Base-by-base conservation (phyloP, 192 early-diverging fungal genomes). In the Umbelopsis sp. region DNA sequence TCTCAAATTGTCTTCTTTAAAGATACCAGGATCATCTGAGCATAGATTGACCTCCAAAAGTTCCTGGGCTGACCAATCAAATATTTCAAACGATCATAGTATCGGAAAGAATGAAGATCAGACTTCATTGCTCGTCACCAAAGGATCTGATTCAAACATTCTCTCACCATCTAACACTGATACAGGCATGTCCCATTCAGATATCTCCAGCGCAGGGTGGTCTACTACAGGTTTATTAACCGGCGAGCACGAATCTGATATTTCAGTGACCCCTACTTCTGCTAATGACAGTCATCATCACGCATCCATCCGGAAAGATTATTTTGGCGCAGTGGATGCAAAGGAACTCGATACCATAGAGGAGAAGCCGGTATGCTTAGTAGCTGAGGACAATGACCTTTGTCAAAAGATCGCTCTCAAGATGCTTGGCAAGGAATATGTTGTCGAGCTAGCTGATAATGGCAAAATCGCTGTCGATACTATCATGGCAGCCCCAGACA, bases 361-460 rank as follows among this genome's bases (percentile, higher is more conserved):
- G 31, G 56, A 62, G 17, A 62, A 62, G 31, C 56, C 31, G 4
- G 56, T 62, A 11, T 62, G 56, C 17, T 16, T 62, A 17, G 56
- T 62, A 14, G 56, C 56, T 20, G 56, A 62, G 31, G 56, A 62
- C 31, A 62, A 62, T 34, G 56, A 62, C 0, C 31, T 62, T 14
- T 62, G 56, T 20, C 56, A 62, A 34, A 62, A 62, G 56, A 62
- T 62, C 31, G 56, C 56, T 2, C 32, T 14, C 56, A 62, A 62
- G 31, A 9, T 62, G 6, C 56, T 62, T 32, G 56, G 56, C 29
- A 62, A 32, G n/a, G 56, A 62, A 12, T 62, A 62, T 32, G 56
- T 62, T 14, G 56, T 62, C 29, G 56, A 62, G 29, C 16, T 62
- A 2, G 56, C 56, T 20, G 56, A 31, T 16, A 62, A 62, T 62